Evolutionary conservation across 352 stramenopile species (phyloP).

Genomic region (Globisporangium splendens): DNA sequence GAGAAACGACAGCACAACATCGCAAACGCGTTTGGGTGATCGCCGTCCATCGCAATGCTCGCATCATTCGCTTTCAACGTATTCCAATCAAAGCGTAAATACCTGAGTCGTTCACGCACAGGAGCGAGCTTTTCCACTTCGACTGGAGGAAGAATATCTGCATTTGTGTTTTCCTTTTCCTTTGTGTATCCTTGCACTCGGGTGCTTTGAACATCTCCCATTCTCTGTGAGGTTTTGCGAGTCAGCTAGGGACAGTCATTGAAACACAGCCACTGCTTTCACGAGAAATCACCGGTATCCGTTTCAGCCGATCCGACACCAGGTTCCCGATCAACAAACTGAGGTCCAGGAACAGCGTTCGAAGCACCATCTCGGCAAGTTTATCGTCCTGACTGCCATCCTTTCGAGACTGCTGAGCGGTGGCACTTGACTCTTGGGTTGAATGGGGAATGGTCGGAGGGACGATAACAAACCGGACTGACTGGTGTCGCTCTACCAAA

Average conservation of each 20-base stretch:
- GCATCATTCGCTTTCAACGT: no score
- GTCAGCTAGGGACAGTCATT: constrained; percentile 3
- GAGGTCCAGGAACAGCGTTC: constrained; percentile 45
- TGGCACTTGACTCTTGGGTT: background rate
- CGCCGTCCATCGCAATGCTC: no score
- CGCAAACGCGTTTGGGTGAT: no score
- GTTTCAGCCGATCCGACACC: background rate
- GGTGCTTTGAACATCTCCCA: no score
- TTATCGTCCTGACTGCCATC: constrained; percentile 3
- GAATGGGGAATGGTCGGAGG: constrained; percentile 2
- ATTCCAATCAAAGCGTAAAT: no score
- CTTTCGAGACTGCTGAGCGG: background rate
- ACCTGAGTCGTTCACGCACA: no score
- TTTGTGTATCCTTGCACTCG: no score
- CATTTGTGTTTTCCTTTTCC: no score
- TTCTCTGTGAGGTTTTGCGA: no score
- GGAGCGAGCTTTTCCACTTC: no score
- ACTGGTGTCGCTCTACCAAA: constrained; percentile 13
- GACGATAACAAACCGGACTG: constrained; percentile 34
- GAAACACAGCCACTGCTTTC: constrained; percentile 12
- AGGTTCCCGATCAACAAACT: constrained; percentile 18
- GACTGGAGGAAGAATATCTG: no score
- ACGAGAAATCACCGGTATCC: constrained; percentile 3
- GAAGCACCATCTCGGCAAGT: constrained; percentile 33
- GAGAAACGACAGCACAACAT: no score